Evolutionary conservation across 305 asterid genomes (phyloP), one percentile per base, ranked within the genome.

Genomic region (Caryopteris hybrid): DNA sequence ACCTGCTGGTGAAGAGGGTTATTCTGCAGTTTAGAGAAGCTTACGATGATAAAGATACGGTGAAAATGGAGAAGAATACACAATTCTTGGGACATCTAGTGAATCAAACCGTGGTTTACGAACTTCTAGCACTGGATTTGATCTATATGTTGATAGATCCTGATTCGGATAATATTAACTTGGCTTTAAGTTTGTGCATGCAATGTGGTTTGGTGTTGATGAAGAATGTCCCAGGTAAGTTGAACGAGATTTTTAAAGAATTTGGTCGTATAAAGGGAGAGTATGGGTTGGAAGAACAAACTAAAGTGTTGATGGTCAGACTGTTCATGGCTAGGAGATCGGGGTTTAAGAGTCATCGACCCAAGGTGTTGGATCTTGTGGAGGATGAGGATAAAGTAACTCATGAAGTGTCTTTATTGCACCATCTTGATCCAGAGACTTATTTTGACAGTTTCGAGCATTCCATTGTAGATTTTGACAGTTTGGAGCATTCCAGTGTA

Each of bases 381-480:
- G 45, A 72, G 43, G 36, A 25, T 41, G 71, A 27, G 31, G 72
- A 73, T 14, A 70, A 57, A 55, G 71, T 74, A 21, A 74, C 68
- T n/a, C 88, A 81, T 68, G 65, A 61, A 2, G 78, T 81, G 5
- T 58, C 77, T 43, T 55, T 81, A 61, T 56, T 71, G 72, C 81
- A 66, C 9, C 71, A 71, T 1, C 11, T 77, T 61, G 72, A 75
- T 75, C 51, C 75, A 0, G 81, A 84, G 79, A 60, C 18, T 8
- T 13, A 64, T 48, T 33, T 68, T 12, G 79, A 75, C 63, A n/a
- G 36, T 13, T 74, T 84, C 59, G 16, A 25, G n/a, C n/a, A n/a
- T n/a, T n/a, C n/a, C n/a, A n/a, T n/a, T n/a, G n/a, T n/a, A n/a
- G n/a, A n/a, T n/a, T n/a, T n/a, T n/a, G n/a, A n/a, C n/a, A n/a